These are phyloP conservation scores for Barnettozyma californica DNA, from an alignment of 805 yeast species.

Conservation along the genomic window DNA sequence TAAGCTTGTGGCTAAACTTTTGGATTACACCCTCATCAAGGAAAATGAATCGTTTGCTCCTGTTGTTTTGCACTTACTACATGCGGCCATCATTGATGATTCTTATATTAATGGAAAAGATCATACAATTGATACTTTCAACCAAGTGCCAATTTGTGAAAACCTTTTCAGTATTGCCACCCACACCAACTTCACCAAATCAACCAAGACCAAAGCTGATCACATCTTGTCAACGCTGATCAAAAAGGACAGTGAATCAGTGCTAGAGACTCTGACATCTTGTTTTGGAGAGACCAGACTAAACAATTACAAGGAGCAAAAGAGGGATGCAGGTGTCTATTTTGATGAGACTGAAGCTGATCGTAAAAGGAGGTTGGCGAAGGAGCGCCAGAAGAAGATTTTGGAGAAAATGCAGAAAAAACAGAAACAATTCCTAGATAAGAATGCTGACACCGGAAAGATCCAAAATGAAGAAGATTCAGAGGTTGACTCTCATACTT, in stretches of 20 bases:
- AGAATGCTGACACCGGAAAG: constrained; percentile 36
- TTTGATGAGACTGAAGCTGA: constrained; percentile 50
- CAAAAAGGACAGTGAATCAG: constrained; percentile 38
- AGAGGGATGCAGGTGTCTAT: constrained; percentile 33
- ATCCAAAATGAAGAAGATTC: constrained; percentile 24
- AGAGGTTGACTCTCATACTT: constrained; percentile 31
- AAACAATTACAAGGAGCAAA: constrained; percentile 42
- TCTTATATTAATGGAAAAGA: constrained; percentile 36
- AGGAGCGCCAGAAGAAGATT: constrained; percentile 55
- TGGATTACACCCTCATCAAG: constrained; percentile 46
- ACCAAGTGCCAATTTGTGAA: constrained; percentile 53
- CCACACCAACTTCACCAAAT: constrained; percentile 42
- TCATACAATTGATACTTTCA: constrained; percentile 39
- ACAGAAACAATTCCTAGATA: constrained; percentile 67
- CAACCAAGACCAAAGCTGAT: constrained; percentile 50
- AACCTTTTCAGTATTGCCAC: constrained; percentile 47
- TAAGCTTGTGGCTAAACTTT: constrained; percentile 50
- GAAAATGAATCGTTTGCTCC: constrained; percentile 51
- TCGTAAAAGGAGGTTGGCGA: constrained; percentile 50
- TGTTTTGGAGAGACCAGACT: constrained; percentile 56
- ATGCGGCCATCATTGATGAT: constrained; percentile 55
- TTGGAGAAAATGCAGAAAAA: constrained; percentile 62
- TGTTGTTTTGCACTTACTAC: constrained; percentile 60
- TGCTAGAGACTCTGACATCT: constrained; percentile 46
- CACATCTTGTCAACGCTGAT: constrained; percentile 47